Base-by-base conservation (phyloP, 140 eudicot genomes). In the Flaveria floridana region DNA sequence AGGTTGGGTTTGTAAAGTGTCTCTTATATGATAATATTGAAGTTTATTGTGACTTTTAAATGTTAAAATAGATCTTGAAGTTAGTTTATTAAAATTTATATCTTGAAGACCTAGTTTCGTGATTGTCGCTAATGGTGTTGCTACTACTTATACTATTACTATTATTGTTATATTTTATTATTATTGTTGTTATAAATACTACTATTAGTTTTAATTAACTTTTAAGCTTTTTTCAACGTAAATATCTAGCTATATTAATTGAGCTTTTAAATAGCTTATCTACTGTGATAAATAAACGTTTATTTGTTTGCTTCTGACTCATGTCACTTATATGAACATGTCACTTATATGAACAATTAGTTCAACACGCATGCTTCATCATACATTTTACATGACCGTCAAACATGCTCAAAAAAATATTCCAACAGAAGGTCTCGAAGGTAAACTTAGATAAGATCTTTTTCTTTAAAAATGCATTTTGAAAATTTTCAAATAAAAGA, bases 381-480 rank as follows among this genome's bases (percentile, higher is more conserved):
- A 68, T 69, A 11, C 48, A 26, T 68, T 68, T 2, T 47, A 71
- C 20, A 68, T 77, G 81, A 68, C 46, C 41, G 18, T 67, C 15
- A 21, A 51, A 51, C 26, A 34, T 2, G 2, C 6, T 42, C 28
- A 44, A 2, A 46, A 16, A 59, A 64, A 28, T 64, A 23, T 19
- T 12, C 21, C 8, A 34, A 6, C 8, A 1, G 1, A 34, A 34
- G 41, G 41, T 0, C 41, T 5, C 8, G 41, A 34, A 34, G 41
- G 41, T 34, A 34, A 34, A 34, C 41, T 34, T 34, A 4, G 4
- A n/a, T n/a, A n/a, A n/a, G 34, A 28, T 3, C 34, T 28, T 0
- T 28, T 28, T 28, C 34, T 28, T 3, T 28, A 28, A 28, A 28
- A 28, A 28, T 0, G 34, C 7, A 51, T 14, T 51, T 13, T 51